Evolutionary conservation across 352 stramenopile genomes (phyloP), one percentile per base, ranked within the genome.

Genomic region (Globisporangium nunn): DNA sequence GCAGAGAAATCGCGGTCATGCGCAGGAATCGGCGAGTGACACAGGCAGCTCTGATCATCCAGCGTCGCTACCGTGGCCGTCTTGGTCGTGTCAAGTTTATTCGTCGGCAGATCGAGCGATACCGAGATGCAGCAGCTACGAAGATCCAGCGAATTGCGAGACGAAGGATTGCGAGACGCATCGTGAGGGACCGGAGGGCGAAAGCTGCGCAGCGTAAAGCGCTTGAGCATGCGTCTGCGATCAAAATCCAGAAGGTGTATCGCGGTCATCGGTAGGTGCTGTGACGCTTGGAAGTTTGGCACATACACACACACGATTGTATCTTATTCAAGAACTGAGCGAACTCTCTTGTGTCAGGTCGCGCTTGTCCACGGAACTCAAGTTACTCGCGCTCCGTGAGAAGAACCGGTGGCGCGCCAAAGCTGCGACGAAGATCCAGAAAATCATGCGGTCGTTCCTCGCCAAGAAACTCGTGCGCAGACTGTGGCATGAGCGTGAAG

Each of bases 401-500:
- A 81, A 75, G 60, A 82, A 87, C 56, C 63, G 66, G 2, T 71
- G 76, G 68, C 63, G 67, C 31, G 63, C 66, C 3, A 65, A 75
- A 15, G 78, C 78, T 23, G 83, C 78, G 17, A 87, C 64, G n/a
- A 85, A 63, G 53, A 90, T 93, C 58, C 81, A 93, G 54, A 81
- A 66, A 37, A 40, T 78, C 35, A 71, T 72, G 31, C 81, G 83
- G 8, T 67, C 52, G 29, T 66, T 66, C 8, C 66, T 87, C 57
- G 81, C 83, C 6, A 73, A 72, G 43, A 66, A 64, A 15, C 43
- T 35, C 2, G 77, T 91, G 6, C 54, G 59, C 12, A 46, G 31
- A 5, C 50, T 75, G 59, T 70, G 67, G 49, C 54, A 70, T 17
- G 67, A 76, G 44, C 66, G 69, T 18, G 54, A 72, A 35, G 61